These are phyloP conservation scores for Chlorella sp. DNA, from an alignment of 139 green algal genomes.

Conservation along the genomic window DNA sequence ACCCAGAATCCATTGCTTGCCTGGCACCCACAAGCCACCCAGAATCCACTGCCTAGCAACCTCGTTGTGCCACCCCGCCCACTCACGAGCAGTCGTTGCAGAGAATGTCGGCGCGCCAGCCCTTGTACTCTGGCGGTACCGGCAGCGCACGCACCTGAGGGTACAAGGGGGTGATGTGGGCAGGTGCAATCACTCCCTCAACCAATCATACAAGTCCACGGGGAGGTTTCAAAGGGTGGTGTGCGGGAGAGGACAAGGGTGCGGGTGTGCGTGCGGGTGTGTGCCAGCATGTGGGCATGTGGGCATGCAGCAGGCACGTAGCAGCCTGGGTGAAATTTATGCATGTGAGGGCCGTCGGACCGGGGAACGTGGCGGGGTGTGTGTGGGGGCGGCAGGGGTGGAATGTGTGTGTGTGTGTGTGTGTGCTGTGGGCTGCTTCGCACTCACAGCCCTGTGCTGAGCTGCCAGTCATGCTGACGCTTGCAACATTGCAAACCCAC, in stretches of 20 bases:
- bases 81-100: slow-evolving; percentile 82
- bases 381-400: no score
- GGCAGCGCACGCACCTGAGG: slow-evolving; percentile 61
- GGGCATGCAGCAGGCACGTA: no score
- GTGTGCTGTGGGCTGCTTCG: no score
- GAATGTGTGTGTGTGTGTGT: no score
- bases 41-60: background rate
- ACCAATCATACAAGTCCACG: no score
- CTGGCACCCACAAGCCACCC: background rate
- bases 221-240: background rate
- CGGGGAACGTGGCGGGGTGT: no score
- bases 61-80: background rate
- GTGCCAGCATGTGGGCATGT: slow-evolving; percentile 2
- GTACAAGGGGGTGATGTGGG: background rate
- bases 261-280: no score
- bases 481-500: background rate
- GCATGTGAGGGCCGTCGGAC: no score
- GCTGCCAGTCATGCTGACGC: no score
- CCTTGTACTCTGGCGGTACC: slow-evolving; percentile 75
- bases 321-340: background rate
- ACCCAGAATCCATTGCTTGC: background rate
- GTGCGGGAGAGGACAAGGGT: background rate
- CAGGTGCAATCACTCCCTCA: no score
- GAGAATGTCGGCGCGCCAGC: slow-evolving; percentile 60
- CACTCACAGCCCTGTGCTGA: no score